These are phyloP conservation scores for Apiotrichum siamense DNA, from an alignment of 1,284 basidiomycete genomes.

Conservation along the genomic window DNA sequence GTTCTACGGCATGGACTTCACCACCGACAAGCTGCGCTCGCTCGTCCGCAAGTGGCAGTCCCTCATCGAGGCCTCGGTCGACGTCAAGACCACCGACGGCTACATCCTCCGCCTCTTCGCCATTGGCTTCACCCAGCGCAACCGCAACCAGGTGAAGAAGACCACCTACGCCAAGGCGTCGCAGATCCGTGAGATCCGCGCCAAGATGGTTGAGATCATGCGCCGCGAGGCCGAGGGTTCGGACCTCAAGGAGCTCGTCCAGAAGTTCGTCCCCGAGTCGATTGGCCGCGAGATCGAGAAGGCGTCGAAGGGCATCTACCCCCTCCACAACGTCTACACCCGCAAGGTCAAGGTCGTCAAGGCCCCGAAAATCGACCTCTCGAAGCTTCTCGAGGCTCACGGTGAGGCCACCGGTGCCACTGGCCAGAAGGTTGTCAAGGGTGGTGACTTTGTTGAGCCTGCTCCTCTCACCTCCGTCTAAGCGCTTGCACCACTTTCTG, in stretches of 20 bases:
- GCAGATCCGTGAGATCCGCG: slow-evolving; percentile 95
- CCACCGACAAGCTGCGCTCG: slow-evolving; percentile 98
- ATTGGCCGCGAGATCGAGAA: slow-evolving; percentile 99
- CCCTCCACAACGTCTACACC: slow-evolving; percentile 74
- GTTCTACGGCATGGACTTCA: slow-evolving; percentile 99
- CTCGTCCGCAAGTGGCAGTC: slow-evolving; percentile 99
- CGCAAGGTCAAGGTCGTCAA: slow-evolving; percentile 97
- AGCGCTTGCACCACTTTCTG: too few relatives aligned
- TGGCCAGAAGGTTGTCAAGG: slow-evolving; percentile 45
- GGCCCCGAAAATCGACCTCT: slow-evolving; percentile 91
- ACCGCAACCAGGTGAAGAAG: slow-evolving; percentile 95
- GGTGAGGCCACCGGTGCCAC: slow-evolving; percentile 77
- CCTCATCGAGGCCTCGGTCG: slow-evolving; percentile 96
- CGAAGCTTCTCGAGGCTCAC: slow-evolving; percentile 92
- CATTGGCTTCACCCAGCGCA: slow-evolving; percentile 97
- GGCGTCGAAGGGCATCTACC: slow-evolving; percentile 56
- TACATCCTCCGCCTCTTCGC: slow-evolving; percentile 99
- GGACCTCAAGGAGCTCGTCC: slow-evolving; percentile 95
- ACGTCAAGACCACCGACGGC: slow-evolving; percentile 98
- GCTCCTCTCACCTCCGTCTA: slow-evolving; percentile 48
- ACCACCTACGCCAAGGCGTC: slow-evolving; percentile 95
- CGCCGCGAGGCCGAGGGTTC: slow-evolving; percentile 90
- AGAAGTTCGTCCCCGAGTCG: slow-evolving; percentile 98
- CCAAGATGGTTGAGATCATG: slow-evolving; percentile 99
- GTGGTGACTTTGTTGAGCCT: slow-evolving; percentile 48